These are phyloP conservation scores for Penicillium odoratum DNA, from an alignment of 495 filamentous ascomycete genomes.

Conservation along the genomic window DNA sequence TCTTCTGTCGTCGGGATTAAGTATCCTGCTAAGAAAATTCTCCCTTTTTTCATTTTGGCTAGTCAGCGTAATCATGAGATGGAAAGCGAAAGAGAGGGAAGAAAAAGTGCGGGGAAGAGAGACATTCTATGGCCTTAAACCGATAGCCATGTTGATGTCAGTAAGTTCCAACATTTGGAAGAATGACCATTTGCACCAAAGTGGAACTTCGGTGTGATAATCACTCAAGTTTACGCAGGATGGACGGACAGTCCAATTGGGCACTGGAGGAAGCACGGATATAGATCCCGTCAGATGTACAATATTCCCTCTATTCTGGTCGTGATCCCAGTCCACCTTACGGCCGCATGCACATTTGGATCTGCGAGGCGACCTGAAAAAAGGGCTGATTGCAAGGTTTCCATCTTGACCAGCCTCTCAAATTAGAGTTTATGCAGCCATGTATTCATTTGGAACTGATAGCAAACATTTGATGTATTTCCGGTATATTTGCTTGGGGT, in stretches of 20 bases:
- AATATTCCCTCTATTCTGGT: too few relatives aligned
- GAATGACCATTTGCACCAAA: too few relatives aligned
- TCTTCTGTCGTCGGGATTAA: background rate
- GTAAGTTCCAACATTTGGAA: too few relatives aligned
- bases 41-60: background rate
- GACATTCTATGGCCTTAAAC: too few relatives aligned
- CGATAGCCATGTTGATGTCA: too few relatives aligned
- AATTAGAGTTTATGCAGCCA: background rate
- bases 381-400: background rate
- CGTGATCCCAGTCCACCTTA: background rate
- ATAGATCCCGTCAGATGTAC: too few relatives aligned
- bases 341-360: background rate
- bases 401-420: background rate
- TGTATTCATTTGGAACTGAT: background rate
- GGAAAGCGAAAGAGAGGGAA: background rate
- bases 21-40: background rate
- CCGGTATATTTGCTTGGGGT: background rate
- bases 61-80: background rate
- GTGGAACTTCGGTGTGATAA: too few relatives aligned
- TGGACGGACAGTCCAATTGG: too few relatives aligned
- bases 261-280: too few relatives aligned
- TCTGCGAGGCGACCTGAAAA: background rate
- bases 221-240: too few relatives aligned
- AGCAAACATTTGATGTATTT: background rate
- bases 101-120: background rate